A percentile compares a stretch with the other conserved stretches of the same genome.
Evolutionary conservation across 345 rosid species (phyloP).

Genomic region (Turritis glabra): DNA sequence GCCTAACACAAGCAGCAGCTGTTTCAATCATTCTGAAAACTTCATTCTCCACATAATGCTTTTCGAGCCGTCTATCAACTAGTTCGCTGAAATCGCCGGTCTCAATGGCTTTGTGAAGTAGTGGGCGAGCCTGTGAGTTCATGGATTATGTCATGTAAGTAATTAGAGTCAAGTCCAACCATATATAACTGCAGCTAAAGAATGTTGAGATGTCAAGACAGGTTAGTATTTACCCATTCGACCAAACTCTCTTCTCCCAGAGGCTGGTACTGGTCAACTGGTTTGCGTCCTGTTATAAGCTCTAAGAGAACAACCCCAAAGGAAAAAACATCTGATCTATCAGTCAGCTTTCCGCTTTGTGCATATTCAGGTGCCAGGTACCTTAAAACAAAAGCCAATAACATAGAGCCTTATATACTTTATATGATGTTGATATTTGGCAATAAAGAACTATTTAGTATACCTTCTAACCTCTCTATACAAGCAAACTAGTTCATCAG

Average conservation of each 20-base stretch:
- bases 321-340: conserved; percentile 93
- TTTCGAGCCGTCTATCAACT: conserved; percentile 74
- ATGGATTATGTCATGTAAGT: background rate
- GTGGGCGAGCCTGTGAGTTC: conserved; percentile 72
- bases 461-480: background rate
- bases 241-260: conserved; percentile 97
- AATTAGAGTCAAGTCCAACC: background rate
- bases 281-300: conserved; percentile 92
- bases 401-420: background rate
- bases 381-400: conserved; percentile 47
- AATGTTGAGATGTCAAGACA: background rate
- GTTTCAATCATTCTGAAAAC: conserved; percentile 83
- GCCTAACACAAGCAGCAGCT: conserved; percentile 96
- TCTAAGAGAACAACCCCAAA: conserved; percentile 97
- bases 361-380: conserved; percentile 98
- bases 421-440: background rate
- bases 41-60: conserved; percentile 69
- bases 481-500: background rate
- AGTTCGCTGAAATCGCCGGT: conserved; percentile 64
- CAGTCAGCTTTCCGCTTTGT: conserved; percentile 90
- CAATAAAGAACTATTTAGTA: background rate
- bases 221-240: conserved; percentile 67
- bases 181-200: background rate
- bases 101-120: conserved; percentile 68
- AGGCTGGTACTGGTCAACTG: conserved; percentile 79